These are phyloP conservation scores for Syzygium syzygioides DNA, from an alignment of 441 rosid species.

Conservation along the genomic window DNA sequence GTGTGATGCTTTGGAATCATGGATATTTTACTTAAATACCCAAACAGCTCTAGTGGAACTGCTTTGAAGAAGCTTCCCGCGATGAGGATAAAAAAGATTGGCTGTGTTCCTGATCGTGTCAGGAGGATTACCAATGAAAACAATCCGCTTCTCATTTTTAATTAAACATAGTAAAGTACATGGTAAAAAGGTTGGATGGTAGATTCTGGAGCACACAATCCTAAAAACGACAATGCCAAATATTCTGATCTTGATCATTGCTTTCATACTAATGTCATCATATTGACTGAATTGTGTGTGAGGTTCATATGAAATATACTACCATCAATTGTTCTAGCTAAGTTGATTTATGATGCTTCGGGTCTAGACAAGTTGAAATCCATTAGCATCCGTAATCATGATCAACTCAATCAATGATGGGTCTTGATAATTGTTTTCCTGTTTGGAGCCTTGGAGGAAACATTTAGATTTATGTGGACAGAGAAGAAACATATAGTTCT, in stretches of 20 bases:
- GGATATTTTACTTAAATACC: not conserved
- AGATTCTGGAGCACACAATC: not conserved
- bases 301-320: not conserved
- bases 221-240: not conserved
- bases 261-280: not conserved
- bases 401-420: not conserved
- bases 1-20: conserved; percentile 25
- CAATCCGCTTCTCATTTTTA: not conserved
- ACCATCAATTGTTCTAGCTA: not conserved
- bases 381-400: not conserved
- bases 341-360: not conserved
- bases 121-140: not conserved
- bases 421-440: not conserved
- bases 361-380: not conserved
- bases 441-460: not conserved
- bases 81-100: not conserved
- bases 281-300: not conserved
- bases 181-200: not conserved
- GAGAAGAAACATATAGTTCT: not conserved
- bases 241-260: not conserved
- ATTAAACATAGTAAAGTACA: not conserved
- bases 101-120: not conserved
- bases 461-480: not conserved
- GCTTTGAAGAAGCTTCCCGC: conserved; percentile 17
- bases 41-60: conserved; percentile 13